Percentiles rank a stretch among this genome's conserved stretches.
These are phyloP conservation scores for Ogataea pilisensis DNA, from an alignment of 805 yeast genomes.

Conservation along the genomic window DNA sequence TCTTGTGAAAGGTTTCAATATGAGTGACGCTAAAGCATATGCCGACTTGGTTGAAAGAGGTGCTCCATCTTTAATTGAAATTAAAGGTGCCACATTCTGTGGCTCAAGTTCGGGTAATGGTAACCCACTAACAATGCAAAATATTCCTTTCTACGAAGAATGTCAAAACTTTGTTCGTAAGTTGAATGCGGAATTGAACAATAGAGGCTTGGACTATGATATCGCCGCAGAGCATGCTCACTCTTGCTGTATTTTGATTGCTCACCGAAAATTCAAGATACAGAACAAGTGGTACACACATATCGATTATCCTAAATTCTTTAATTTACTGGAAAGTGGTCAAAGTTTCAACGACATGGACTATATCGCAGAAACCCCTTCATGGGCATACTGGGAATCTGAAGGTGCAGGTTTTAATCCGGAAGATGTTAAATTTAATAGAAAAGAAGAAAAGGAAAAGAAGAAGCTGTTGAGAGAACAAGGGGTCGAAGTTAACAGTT, in stretches of 20 bases:
- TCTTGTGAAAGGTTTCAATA: constrained; percentile 87
- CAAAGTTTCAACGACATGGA: constrained; percentile 72
- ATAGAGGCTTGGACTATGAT: constrained; percentile 69
- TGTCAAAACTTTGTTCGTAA: constrained; percentile 70
- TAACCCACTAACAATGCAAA: constrained; percentile 90
- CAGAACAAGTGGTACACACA: constrained; percentile 83
- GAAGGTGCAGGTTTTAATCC: constrained; percentile 87
- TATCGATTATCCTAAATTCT: constrained; percentile 75
- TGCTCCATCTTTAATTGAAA: constrained; percentile 81
- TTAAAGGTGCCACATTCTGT: constrained; percentile 94
- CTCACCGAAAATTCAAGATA: constrained; percentile 65
- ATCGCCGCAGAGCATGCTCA: constrained; percentile 96
- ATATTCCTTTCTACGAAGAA: constrained; percentile 91
- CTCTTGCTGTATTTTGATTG: constrained; percentile 86
- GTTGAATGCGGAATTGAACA: constrained; percentile 56
- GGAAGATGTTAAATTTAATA: constrained; percentile 63
- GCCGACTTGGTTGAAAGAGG: constrained; percentile 85
- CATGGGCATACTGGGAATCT: constrained; percentile 89
- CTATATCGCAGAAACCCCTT: constrained; percentile 76
- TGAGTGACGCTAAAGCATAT: constrained; percentile 73
- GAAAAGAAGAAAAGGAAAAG: constrained; percentile 58
- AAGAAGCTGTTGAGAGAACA: constrained; percentile 34
- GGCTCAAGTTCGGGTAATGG: constrained; percentile 83
- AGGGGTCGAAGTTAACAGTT: neutral
- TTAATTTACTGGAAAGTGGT: constrained; percentile 61